Evolutionary conservation across 164 flowering plant species (phyloP).

Genomic region (Nymphaea colorata): DNA sequence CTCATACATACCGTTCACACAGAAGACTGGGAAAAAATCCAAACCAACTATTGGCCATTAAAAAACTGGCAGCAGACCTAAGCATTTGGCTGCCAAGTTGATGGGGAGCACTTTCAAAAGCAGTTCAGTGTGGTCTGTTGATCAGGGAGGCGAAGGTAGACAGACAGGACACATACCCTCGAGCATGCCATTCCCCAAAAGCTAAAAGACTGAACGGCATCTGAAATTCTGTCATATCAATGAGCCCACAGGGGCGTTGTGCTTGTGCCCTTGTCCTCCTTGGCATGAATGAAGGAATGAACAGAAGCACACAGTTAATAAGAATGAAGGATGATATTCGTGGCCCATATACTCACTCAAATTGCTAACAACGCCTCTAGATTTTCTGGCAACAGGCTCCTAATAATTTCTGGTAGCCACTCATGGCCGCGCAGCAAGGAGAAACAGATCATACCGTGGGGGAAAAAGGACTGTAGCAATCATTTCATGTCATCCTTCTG

Average conservation of each 20-base stretch:
- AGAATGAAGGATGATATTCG: background rate
- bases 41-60: no score
- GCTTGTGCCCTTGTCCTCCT: background rate
- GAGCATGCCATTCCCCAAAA: no score
- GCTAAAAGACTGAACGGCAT: background rate
- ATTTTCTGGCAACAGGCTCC: no score
- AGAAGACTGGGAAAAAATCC: no score
- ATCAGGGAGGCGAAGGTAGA: background rate
- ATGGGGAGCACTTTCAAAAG: background rate
- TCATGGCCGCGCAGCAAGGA: no score
- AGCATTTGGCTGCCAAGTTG: background rate
- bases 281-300: background rate
- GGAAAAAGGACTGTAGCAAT: no score
- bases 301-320: background rate
- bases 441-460: no score
- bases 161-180: background rate
- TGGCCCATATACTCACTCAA: background rate
- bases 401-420: no score
- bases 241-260: background rate
- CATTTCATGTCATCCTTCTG: no score
- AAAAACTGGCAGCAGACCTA: no score
- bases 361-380: no score
- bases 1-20: no score
- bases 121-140: background rate
- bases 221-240: background rate